These are phyloP conservation scores for Margaritispora aquatica DNA, from an alignment of 495 filamentous ascomycete genomes.

Conservation along the genomic window DNA sequence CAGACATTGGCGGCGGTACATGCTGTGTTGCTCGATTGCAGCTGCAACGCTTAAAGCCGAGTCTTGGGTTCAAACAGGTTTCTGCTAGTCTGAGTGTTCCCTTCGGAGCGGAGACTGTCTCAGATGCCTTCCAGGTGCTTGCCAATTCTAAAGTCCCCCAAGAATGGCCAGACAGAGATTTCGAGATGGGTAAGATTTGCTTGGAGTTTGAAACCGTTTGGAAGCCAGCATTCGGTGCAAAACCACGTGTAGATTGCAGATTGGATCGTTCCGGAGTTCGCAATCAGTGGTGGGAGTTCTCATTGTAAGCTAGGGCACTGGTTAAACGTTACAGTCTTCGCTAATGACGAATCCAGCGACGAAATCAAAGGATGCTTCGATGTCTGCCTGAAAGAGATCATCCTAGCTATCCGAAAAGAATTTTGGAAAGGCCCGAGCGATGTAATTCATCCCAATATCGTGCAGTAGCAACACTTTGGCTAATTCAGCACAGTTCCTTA, in stretches of 20 bases:
- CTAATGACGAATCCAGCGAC: not conserved
- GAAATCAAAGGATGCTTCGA: constrained; percentile 5
- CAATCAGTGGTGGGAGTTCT: not conserved
- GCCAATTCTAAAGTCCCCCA: not conserved
- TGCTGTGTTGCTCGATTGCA: constrained; percentile 3
- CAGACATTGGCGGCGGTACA: constrained; percentile 4
- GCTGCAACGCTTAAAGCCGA: not conserved
- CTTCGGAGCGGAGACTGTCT: not conserved
- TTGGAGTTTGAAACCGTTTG: not conserved
- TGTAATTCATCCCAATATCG: not conserved
- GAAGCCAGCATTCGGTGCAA: constrained; percentile 1
- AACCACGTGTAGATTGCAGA: not conserved
- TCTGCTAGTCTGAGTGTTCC: constrained; percentile 1
- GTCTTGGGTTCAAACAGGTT: constrained; percentile 4
- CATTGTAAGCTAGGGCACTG: not conserved
- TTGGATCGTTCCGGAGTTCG: not conserved
- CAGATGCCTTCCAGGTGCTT: not conserved
- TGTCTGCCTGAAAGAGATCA: not conserved
- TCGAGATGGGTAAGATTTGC: not conserved
- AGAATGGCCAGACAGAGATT: not conserved
- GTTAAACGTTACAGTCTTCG: not conserved
- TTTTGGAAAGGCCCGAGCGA: not conserved
- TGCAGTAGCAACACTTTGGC: not conserved
- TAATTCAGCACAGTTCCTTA: not conserved
- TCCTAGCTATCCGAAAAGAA: not conserved